Conservation (phyloP, 2,329 filamentous ascomycete species). For the Samsoniella hepiali region DNA sequence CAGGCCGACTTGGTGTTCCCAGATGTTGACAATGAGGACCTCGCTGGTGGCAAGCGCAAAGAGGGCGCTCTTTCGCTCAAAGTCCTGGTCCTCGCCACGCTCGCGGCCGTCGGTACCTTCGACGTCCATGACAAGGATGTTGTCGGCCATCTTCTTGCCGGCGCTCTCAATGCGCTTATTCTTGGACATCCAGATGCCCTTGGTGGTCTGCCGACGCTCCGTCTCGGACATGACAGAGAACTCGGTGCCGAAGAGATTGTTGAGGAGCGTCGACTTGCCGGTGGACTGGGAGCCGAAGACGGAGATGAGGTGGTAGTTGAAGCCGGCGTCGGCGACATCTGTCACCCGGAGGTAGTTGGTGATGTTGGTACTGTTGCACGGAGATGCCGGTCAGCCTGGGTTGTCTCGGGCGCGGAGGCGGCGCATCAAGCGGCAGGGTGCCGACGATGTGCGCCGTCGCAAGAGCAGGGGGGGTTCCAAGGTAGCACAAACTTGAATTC, state of each 20-base stretch:
- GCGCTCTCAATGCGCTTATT: conserved; percentile 67
- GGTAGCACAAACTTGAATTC: conserved; percentile 75
- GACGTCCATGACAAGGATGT: conserved; percentile 98
- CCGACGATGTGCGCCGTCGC: conserved; percentile 7
- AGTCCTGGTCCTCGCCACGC: conserved; percentile 96
- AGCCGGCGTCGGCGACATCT: conserved; percentile 80
- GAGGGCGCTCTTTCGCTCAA: conserved; percentile 95
- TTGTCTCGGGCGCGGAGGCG: conserved; percentile 4
- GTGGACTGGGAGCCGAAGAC: conserved; percentile 99
- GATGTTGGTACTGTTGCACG: conserved; percentile 61
- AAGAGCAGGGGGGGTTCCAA: conserved; percentile 12
- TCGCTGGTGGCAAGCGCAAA: conserved; percentile 97
- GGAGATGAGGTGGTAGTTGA: conserved; percentile 99
- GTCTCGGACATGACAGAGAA: conserved; percentile 98
- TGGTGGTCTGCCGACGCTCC: conserved; percentile 93
- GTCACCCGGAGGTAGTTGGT: conserved; percentile 78
- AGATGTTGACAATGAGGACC: conserved; percentile 97
- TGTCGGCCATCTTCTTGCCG: conserved; percentile 76
- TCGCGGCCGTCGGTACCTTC: conserved; percentile 96
- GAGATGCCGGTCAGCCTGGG: conserved; percentile 20
- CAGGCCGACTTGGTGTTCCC: conserved; percentile 97
- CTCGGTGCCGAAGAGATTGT: conserved; percentile 89
- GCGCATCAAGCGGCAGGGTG: conserved; percentile 1
- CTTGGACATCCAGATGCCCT: conserved; percentile 99
- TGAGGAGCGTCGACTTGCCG: conserved; percentile 94